Base-by-base conservation (phyloP, 139 green algal species). In the Axilococcus clingmanii region DNA sequence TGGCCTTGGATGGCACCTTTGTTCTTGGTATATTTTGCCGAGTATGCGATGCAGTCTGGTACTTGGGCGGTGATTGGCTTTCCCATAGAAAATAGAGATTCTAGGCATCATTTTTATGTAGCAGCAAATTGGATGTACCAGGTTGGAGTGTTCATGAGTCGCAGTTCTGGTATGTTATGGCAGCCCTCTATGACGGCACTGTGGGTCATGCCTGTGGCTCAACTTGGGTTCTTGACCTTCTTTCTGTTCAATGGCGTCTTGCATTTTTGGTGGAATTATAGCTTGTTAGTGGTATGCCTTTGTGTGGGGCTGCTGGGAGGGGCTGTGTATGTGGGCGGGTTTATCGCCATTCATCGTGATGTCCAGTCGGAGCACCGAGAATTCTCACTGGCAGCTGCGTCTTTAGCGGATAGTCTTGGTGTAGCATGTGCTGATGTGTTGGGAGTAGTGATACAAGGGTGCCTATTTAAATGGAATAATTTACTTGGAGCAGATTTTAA, bases 21-120 rank as follows among this genome's bases (percentile, higher is more conserved):
- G 19, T 51, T 74, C 16, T 20, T 68, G 1, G 78, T 86, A 5
- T 86, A 84, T 46, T 74, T 70, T 48, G 59, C 66, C 4, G 74
- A 82, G 64, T 85, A 85, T 44, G 54, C 58, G 14, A 76, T 81
- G 71, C 77, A 85, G 47, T 57, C 44, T 12, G 78, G 78, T n/a
- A 46, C 61, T 1, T 86, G 78, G 78, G 63, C 72, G 1, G 61
- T 69, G 1, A 79, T 85, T 30, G 72, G 75, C 3, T 82, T 83
- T 46, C 75, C 75, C 9, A 65, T 79, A 14, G 51, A 33, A 11
- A 45, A 65, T 41, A 28, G 22, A 4, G 36, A 47, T 2, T 66
- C 67, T 4, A 53, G 77, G 3, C 52, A 75, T 33, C 28, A 7
- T 15, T 85, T 85, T 36, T 85, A 85, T 45, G n/a, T 61, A 7